These are phyloP conservation scores for Vicia villosa DNA, from an alignment of 306 rosid species.

Conservation along the genomic window DNA sequence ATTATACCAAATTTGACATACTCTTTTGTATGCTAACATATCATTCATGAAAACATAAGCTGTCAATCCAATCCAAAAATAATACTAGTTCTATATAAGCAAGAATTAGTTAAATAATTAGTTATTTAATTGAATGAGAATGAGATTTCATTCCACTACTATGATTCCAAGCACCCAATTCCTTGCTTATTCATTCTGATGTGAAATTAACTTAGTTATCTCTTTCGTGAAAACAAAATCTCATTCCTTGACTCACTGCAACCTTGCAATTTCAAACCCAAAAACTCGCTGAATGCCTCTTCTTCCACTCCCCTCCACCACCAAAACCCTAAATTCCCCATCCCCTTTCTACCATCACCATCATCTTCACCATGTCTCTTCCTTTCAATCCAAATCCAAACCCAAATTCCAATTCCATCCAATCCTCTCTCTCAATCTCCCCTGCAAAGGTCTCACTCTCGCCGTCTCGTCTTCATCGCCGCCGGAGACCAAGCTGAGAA, in stretches of 20 bases:
- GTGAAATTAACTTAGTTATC: background rate
- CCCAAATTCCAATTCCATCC: slow-evolving; percentile 8
- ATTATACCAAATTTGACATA: too few species aligned
- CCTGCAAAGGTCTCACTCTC: slow-evolving; percentile 44
- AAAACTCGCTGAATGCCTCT: slow-evolving; percentile 58
- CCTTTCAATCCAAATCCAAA: slow-evolving; percentile 1
- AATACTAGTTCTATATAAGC: too few species aligned
- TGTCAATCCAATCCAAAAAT: too few species aligned
- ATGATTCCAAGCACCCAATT: too few species aligned
- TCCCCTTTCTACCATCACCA: slow-evolving; percentile 14
- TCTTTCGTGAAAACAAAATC: background rate
- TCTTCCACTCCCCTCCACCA: background rate
- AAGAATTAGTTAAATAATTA: too few species aligned
- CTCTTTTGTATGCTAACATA: too few species aligned
- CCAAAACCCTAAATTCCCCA: slow-evolving; percentile 47
- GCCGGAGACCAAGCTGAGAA: slow-evolving; percentile 37
- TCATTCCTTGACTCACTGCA: background rate
- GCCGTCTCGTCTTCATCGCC: slow-evolving; percentile 34
- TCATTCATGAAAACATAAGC: too few species aligned
- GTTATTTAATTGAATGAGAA: too few species aligned
- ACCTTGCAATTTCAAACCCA: background rate
- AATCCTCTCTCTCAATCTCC: slow-evolving; percentile 34
- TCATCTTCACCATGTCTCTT: slow-evolving; percentile 38
- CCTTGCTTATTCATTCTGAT: too few species aligned
- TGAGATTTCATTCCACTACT: too few species aligned